phyloP scores from a whole-genome alignment of 2,329 filamentous ascomycete species.

The Metarhizium robertsii region DNA sequence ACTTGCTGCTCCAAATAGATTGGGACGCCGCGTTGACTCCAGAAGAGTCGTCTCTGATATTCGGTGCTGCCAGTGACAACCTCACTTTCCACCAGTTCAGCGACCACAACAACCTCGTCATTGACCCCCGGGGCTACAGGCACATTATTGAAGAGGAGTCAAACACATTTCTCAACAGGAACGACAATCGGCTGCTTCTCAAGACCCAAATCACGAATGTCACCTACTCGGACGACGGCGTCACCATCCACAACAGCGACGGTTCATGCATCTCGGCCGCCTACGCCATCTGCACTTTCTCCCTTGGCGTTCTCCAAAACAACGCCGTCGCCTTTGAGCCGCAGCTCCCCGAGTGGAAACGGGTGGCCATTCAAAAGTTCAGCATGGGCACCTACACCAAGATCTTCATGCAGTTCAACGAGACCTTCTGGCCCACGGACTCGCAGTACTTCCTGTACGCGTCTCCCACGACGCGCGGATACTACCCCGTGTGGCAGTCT shows the following conservation, averaged over 20 bases:
- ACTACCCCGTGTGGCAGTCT: conserved; percentile 54
- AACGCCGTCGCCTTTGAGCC: conserved; percentile 50
- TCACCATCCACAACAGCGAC: conserved; percentile 42
- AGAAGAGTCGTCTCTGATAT: conserved; percentile 45
- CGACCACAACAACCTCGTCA: conserved; percentile 52
- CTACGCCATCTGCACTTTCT: conserved; percentile 59
- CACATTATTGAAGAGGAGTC: conserved; percentile 48
- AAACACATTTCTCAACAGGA: conserved; percentile 41
- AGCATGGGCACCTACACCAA: conserved; percentile 66
- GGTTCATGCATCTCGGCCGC: conserved; percentile 48
- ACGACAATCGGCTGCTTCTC: conserved; percentile 49
- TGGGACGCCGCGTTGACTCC: conserved; percentile 50
- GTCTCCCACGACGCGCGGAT: conserved; percentile 29
- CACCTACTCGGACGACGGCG: conserved; percentile 39
- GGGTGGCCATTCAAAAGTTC: conserved; percentile 52
- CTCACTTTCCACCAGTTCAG: conserved; percentile 53
- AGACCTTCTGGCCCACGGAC: conserved; percentile 51
- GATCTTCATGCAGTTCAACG: conserved; percentile 60
- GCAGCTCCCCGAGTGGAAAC: conserved; percentile 53
- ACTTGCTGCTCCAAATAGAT: conserved; percentile 18
- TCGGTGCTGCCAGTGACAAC: conserved; percentile 47
- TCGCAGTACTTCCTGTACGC: conserved; percentile 37
- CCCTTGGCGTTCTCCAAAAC: conserved; percentile 57
- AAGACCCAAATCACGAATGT: conserved; percentile 48
- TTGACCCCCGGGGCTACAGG: conserved; percentile 53